phyloP scores from a whole-genome alignment of 2,329 filamentous ascomycete genomes.

The Pyricularia grisea region DNA sequence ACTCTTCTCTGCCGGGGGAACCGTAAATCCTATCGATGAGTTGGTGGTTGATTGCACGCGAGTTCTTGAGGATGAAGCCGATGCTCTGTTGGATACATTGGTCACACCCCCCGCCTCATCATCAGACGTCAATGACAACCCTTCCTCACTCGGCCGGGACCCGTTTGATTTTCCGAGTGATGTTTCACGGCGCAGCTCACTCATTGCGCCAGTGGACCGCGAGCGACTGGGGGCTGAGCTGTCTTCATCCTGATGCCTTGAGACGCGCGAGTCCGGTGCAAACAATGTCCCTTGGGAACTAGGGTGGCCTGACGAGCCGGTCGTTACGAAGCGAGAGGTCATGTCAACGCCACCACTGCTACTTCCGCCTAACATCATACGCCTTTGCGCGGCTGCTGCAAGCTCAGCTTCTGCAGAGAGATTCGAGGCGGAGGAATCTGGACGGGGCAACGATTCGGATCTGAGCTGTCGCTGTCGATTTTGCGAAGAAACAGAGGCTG shows the following conservation, averaged over 20 bases:
- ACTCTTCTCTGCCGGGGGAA: constrained; percentile 44
- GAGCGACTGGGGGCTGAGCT: constrained; percentile 23
- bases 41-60: constrained; percentile 20
- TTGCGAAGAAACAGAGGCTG: constrained; percentile 19
- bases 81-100: neutral
- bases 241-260: constrained; percentile 4
- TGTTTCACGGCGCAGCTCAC: neutral
- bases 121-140: constrained; percentile 15
- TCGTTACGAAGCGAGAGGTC: constrained; percentile 50
- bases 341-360: constrained; percentile 29
- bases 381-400: constrained; percentile 8
- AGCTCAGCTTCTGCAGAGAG: constrained; percentile 8
- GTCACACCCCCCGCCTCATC: constrained; percentile 22
- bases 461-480: constrained; percentile 16
- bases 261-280: constrained; percentile 15
- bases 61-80: constrained; percentile 14
- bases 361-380: constrained; percentile 26
- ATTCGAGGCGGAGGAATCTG: constrained; percentile 15
- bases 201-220: constrained; percentile 29
- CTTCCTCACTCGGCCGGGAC: neutral
- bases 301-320: constrained; percentile 35
- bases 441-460: neutral
- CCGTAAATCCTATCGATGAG: constrained; percentile 13
- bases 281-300: constrained; percentile 44
- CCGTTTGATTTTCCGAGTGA: neutral